Conservation (phyloP, 2,329 filamentous ascomycete genomes). For the Aspergillus fischeri region DNA sequence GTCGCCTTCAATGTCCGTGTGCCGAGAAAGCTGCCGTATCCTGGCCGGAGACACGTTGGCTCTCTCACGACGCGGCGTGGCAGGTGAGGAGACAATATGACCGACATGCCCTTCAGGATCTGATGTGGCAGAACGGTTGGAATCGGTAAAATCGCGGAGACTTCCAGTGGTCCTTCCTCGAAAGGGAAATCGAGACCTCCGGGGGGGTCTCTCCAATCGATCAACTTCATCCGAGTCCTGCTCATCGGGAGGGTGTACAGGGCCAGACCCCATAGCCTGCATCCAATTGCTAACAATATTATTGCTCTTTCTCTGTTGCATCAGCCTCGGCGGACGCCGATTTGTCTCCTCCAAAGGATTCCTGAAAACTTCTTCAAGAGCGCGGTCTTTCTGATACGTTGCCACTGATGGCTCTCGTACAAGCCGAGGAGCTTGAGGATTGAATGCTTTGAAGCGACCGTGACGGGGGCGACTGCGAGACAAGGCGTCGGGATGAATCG, state of each 20-base stretch:
- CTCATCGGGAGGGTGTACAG: conserved; percentile 56
- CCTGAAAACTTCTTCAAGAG: conserved; percentile 86
- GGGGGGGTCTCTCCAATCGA: conserved; percentile 51
- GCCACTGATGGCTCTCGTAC: conserved; percentile 81
- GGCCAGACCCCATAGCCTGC: conserved; percentile 59
- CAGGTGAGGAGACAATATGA: conserved; percentile 29
- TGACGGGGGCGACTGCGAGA: conserved; percentile 57
- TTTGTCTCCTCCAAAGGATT: conserved; percentile 63
- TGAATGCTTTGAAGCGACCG: conserved; percentile 63
- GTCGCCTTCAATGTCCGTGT: conserved; percentile 82
- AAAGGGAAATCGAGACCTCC: conserved; percentile 50
- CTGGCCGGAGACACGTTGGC: conserved; percentile 26
- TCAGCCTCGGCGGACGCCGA: conserved; percentile 53
- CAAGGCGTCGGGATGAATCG: conserved; percentile 49
- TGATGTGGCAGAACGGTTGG: conserved; percentile 52
- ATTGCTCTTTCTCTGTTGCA: conserved; percentile 66
- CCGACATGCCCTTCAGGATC: conserved; percentile 51
- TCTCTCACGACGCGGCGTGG: conserved; percentile 32
- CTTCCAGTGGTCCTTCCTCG: conserved; percentile 22
- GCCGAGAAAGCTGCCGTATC: conserved; percentile 47
- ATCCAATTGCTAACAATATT: conserved; percentile 89
- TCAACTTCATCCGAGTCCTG: conserved; percentile 57
- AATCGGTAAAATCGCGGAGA: conserved; percentile 47
- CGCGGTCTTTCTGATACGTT: conserved; percentile 84
- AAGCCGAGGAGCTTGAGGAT: conserved; percentile 57